Base-by-base conservation (phyloP, 2,329 filamentous ascomycete genomes). In the Ophiostoma himal-ulmi region DNA sequence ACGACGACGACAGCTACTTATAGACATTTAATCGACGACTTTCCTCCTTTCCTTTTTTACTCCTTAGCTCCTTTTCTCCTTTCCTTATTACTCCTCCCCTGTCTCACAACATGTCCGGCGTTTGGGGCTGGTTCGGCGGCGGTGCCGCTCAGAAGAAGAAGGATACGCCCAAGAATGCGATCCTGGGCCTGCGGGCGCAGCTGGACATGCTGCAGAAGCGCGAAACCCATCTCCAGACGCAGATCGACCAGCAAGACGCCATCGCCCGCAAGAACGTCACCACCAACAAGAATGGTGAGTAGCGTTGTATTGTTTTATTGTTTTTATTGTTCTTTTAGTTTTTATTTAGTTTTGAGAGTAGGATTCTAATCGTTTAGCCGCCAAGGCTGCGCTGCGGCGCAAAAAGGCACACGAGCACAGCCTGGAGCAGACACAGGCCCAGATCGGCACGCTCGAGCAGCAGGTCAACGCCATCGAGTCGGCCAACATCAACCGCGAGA, bases 401-500 rank as follows among this genome's bases (percentile, higher is more conserved):
- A 98, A 98, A 88, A 98, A 99, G 87, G 86, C 89, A 75, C 92
- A 95, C 77, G 93, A 98, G 81, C 91, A 94, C 80, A 92, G 92
- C 70, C 87, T 97, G 71, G 93, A 97, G 75, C 94, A 97, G 82
- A 98, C 94, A 1, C 86, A 88, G 72, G 88, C 91, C 41, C 94
- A 98, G 82, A 96, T 98, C 77, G 88, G 89, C 76, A 96, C 95
- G 30, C 85, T 99, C 64, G 95, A 99, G 80, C 91, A 94, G 78
- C 93, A 99, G 80, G 96, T 98, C 78, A 95, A 95, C 80, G 90
- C 92, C 72, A 98, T 99, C 83, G 95, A 99, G 81, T 93, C 94
- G 67, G 95, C 95, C 73, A 99, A 98, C 80, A 97, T 99, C 84
- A 99, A 99, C 85, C 90, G 94, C 82, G 94, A 97, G 84, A 99